A percentile compares a stretch with the other conserved stretches of the same genome.
Evolutionary conservation across 2,329 filamentous ascomycete species (phyloP).

Genomic region (Chaetomiaceae sp.): DNA sequence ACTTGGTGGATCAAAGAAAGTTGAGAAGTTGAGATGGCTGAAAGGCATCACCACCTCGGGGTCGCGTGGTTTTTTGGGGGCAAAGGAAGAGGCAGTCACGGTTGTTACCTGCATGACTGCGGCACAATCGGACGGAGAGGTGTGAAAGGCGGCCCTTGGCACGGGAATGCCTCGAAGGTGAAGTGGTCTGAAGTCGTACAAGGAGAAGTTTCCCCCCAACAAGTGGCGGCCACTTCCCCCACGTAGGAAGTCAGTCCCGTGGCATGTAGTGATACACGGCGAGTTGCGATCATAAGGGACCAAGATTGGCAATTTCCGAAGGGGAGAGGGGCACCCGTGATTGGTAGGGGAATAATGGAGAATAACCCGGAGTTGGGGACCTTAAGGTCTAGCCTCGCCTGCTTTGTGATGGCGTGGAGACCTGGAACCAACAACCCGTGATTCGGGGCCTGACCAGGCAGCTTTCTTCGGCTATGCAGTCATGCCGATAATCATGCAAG

Average conservation of each 20-base stretch:
- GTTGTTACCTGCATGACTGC: conserved; percentile 9
- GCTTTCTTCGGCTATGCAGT: too few species aligned
- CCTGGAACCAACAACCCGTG: too few species aligned
- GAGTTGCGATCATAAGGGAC: neutral
- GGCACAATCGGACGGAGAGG: conserved; percentile 4
- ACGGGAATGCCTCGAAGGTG: neutral
- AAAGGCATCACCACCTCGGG: neutral
- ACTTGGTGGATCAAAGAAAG: neutral
- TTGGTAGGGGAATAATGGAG: neutral
- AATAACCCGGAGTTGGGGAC: too few species aligned
- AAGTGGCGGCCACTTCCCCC: neutral
- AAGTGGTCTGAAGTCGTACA: conserved; percentile 4
- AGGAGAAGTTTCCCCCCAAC: neutral
- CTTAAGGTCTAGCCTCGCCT: too few species aligned
- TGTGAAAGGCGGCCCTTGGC: neutral
- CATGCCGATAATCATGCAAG: too few species aligned
- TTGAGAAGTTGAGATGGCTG: neutral
- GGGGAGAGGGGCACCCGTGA: neutral
- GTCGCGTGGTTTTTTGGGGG: neutral
- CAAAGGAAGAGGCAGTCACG: neutral
- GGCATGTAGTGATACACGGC: neutral
- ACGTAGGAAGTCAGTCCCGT: neutral
- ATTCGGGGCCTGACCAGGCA: too few species aligned
- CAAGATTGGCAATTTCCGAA: conserved; percentile 1
- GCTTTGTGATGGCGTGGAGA: neutral